Evolutionary conservation across 1,284 basidiomycete genomes (phyloP).

Genomic region (Exsudoporus floridanus): DNA sequence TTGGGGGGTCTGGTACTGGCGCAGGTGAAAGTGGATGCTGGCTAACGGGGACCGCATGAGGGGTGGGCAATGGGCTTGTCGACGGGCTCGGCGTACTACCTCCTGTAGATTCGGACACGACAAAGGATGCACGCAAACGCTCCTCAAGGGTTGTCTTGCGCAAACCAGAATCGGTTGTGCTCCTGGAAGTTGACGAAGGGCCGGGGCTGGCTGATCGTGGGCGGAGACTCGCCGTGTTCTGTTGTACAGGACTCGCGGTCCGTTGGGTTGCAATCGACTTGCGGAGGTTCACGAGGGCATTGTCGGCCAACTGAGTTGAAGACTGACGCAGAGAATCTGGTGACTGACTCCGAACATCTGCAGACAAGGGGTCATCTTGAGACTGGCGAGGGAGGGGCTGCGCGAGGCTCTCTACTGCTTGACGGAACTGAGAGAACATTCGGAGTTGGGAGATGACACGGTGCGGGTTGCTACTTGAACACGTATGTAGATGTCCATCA

Average conservation of each 20-base stretch:
- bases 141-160: conserved; percentile 69
- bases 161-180: conserved; percentile 21
- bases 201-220: conserved; percentile 32
- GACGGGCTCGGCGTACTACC: conserved; percentile 45
- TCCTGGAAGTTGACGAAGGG: conserved; percentile 25
- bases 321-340: conserved; percentile 37
- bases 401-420: conserved; percentile 57
- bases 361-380: conserved; percentile 35
- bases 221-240: conserved; percentile 46
- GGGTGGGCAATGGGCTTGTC: conserved; percentile 43
- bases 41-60: conserved; percentile 31
- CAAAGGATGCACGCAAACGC: conserved; percentile 61
- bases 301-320: conserved; percentile 57
- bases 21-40: conserved; percentile 42
- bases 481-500: not conserved
- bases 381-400: conserved; percentile 40
- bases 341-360: conserved; percentile 32
- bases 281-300: conserved; percentile 56
- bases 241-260: conserved; percentile 42
- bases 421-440: conserved; percentile 69
- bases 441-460: not conserved
- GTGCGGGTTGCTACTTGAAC: not conserved
- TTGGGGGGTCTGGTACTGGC: conserved; percentile 40
- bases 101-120: conserved; percentile 53
- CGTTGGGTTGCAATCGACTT: conserved; percentile 61